Percentiles rank a stretch among this genome's conserved stretches.
Conservation (phyloP, 2,329 filamentous ascomycete species). For the Chalaropsis ovoidea region DNA sequence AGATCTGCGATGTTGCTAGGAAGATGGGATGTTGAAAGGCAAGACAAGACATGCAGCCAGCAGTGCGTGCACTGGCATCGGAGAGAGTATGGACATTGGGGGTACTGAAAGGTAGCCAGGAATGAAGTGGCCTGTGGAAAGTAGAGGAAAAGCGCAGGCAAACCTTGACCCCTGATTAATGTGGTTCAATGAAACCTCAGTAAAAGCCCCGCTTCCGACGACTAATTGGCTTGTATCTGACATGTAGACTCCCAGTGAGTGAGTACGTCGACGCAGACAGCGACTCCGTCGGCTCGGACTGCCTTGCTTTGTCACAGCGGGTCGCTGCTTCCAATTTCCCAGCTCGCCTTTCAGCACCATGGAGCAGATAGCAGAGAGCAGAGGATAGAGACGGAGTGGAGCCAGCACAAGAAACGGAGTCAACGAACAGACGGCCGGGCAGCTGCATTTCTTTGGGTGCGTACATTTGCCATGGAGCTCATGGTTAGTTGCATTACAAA, state of each 20-base stretch:
- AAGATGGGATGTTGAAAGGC: background rate
- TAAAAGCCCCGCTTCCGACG: background rate
- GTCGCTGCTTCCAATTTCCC: background rate
- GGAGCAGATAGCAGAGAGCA: background rate
- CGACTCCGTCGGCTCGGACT: background rate
- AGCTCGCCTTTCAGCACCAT: too few relatives aligned
- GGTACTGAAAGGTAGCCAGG: background rate
- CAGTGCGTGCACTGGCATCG: too few relatives aligned
- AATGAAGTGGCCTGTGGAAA: background rate
- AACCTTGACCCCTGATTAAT: background rate
- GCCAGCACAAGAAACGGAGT: background rate
- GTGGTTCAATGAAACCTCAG: background rate
- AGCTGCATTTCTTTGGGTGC: background rate
- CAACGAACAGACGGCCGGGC: background rate
- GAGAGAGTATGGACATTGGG: background rate
- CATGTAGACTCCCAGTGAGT: background rate
- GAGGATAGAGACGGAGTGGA: too few relatives aligned
- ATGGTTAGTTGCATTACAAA: background rate
- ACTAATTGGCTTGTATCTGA: background rate
- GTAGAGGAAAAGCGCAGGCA: background rate
- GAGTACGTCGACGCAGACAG: background rate
- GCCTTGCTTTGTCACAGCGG: background rate
- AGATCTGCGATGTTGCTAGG: background rate
- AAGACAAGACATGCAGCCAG: conserved; percentile 6
- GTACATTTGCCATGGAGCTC: background rate